phyloP scores from a whole-genome alignment of 2,329 filamentous ascomycete genomes.

The Neofusicoccum sp. region DNA sequence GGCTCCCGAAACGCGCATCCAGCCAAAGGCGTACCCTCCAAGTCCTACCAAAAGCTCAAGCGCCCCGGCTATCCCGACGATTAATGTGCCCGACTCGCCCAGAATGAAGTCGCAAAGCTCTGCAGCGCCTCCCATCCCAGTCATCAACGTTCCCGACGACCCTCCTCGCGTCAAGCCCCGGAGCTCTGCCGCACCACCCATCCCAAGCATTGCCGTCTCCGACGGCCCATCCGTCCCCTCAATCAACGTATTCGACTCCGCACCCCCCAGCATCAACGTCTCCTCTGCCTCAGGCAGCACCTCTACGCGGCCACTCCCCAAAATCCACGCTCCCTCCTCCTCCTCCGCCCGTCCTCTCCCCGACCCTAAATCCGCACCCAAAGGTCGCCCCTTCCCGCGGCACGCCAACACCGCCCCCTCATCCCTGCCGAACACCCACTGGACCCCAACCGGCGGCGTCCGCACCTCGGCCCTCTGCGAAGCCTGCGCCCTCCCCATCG shows the following conservation, averaged over 20 bases:
- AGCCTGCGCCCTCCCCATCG: conserved; percentile 80
- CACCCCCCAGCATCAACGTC: conserved; percentile 29
- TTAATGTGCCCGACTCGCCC: conserved; percentile 49
- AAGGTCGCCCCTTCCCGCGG: conserved; percentile 33
- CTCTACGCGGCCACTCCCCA: conserved; percentile 28
- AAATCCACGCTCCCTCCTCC: conserved; percentile 23
- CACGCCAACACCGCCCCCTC: conserved; percentile 36
- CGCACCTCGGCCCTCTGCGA: conserved; percentile 74
- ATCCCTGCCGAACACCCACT: conserved; percentile 45
- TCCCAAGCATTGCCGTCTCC: not conserved
- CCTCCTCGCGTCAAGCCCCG: conserved; percentile 36
- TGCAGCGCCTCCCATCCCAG: conserved; percentile 38
- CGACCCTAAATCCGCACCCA: conserved; percentile 9
- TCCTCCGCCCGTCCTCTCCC: conserved; percentile 13
- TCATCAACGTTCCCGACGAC: conserved; percentile 30
- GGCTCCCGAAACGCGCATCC: conserved; percentile 5
- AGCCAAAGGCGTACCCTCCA: conserved; percentile 30
- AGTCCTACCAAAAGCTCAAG: conserved; percentile 40
- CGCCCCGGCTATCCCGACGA: conserved; percentile 51
- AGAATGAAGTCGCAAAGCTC: conserved; percentile 44
- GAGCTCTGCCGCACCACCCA: conserved; percentile 44
- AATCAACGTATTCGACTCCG: conserved; percentile 55
- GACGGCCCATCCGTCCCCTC: conserved; percentile 28
- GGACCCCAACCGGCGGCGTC: conserved; percentile 48
- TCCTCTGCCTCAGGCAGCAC: conserved; percentile 28